Conservation (phyloP, 2,329 filamentous ascomycete species). For the Magnaporthiopsis rhizophila region DNA sequence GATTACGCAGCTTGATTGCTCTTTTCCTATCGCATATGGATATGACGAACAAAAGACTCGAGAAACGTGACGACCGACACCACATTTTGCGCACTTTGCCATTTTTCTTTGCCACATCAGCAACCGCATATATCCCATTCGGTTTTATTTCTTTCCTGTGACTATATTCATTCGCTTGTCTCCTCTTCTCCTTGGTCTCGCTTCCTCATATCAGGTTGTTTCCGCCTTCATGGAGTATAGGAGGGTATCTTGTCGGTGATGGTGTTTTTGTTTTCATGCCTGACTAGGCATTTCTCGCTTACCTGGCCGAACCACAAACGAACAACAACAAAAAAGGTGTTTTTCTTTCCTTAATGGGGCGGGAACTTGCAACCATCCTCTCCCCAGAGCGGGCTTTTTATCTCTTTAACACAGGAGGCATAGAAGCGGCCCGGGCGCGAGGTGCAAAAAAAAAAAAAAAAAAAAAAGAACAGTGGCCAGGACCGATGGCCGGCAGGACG, state of each 20-base stretch:
- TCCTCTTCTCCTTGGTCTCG: neutral
- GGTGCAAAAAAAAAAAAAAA: neutral
- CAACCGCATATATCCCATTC: neutral
- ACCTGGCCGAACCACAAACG: neutral
- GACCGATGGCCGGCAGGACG: neutral
- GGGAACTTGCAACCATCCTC: neutral
- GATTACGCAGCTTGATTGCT: neutral
- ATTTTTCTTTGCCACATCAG: neutral
- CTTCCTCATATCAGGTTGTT: neutral
- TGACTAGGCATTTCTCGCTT: neutral
- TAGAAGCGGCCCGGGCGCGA: too few relatives aligned
- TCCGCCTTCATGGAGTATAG: neutral
- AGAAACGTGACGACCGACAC: neutral
- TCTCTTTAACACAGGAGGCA: neutral
- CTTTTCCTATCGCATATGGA: neutral
- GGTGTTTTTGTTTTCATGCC: neutral
- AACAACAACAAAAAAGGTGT: neutral
- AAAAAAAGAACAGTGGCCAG: neutral
- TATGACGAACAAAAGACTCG: neutral
- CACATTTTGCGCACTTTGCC: neutral
- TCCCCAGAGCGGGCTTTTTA: neutral
- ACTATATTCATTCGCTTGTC: neutral
- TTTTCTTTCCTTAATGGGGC: neutral
- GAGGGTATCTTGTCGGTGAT: neutral
- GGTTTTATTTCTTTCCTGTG: neutral